These are phyloP conservation scores for Suhomyces tanzawaensis DNA, from an alignment of 805 yeast genomes.

Conservation along the genomic window DNA sequence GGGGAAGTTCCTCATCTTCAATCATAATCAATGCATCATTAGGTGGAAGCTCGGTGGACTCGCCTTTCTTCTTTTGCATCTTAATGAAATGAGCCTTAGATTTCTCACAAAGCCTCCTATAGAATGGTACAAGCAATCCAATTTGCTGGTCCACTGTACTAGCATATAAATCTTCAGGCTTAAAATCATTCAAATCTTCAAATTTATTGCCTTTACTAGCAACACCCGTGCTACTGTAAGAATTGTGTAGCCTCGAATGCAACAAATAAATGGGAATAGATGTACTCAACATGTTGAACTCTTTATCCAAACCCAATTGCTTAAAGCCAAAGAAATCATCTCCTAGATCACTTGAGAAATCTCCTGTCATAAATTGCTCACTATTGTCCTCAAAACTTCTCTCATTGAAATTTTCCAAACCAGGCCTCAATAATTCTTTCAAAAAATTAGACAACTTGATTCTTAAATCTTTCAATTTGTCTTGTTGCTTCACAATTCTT, in stretches of 20 bases:
- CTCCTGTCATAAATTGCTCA: slow-evolving; percentile 93
- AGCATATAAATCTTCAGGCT: slow-evolving; percentile 51
- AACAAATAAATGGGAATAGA: slow-evolving; percentile 87
- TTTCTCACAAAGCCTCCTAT: slow-evolving; percentile 38
- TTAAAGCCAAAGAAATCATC: slow-evolving; percentile 98
- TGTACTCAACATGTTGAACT: slow-evolving; percentile 77
- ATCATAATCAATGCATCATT: slow-evolving; percentile 37
- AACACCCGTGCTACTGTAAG: slow-evolving; percentile 44
- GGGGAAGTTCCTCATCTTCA: slow-evolving; percentile 85
- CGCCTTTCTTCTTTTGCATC: slow-evolving; percentile 41
- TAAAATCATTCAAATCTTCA: slow-evolving; percentile 61
- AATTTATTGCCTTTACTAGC: slow-evolving; percentile 53
- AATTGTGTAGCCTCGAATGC: slow-evolving; percentile 68
- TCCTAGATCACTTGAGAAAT: slow-evolving; percentile 88
- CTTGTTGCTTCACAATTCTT: slow-evolving; percentile 64
- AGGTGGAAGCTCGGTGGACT: slow-evolving; percentile 41
- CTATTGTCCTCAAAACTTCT: slow-evolving; percentile 82
- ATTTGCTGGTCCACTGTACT: slow-evolving; percentile 52
- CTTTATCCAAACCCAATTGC: slow-evolving; percentile 90
- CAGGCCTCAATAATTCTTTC: slow-evolving; percentile 81
- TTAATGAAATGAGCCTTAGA: slow-evolving; percentile 41
- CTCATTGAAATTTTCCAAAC: slow-evolving; percentile 69
- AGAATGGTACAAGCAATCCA: slow-evolving; percentile 58
- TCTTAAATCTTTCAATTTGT: slow-evolving; percentile 67
- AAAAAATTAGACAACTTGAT: slow-evolving; percentile 65